Conservation (phyloP, 2,329 filamentous ascomycete species). For the Pyricularia pennisetigena region DNA sequence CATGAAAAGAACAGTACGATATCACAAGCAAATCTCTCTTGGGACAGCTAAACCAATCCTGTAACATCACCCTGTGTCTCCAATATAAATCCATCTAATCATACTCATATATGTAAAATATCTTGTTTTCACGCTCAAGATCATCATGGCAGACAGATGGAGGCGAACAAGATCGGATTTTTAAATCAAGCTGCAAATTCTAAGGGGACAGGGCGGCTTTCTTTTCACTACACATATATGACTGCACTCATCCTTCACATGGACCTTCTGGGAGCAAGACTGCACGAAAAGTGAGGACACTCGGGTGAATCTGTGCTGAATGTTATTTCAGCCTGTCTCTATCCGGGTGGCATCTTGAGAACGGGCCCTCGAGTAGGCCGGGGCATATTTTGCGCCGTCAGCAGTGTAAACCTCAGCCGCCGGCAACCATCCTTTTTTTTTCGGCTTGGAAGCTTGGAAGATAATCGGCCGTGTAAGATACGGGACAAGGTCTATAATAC, state of each 20-base stretch:
- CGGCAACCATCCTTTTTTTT: background rate
- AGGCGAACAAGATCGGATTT: background rate
- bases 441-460: background rate
- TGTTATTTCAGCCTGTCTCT: background rate
- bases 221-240: too few species aligned
- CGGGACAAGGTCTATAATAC: background rate
- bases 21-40: background rate
- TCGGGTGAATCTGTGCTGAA: too few species aligned
- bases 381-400: too few species aligned
- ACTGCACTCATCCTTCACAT: too few species aligned
- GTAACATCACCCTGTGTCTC: background rate
- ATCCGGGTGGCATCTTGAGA: background rate
- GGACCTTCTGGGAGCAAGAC: too few species aligned
- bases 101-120: background rate
- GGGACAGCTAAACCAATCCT: background rate
- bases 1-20: background rate
- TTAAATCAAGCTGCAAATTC: too few species aligned
- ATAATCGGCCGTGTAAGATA: background rate
- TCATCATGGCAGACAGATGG: background rate
- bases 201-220: too few species aligned
- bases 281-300: too few species aligned
- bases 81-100: background rate
- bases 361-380: background rate
- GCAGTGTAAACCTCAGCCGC: background rate
- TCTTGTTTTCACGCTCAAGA: background rate